Evolutionary conservation across 257 asterid genomes (phyloP).

Genomic region (Ophiorrhiza pumila): DNA sequence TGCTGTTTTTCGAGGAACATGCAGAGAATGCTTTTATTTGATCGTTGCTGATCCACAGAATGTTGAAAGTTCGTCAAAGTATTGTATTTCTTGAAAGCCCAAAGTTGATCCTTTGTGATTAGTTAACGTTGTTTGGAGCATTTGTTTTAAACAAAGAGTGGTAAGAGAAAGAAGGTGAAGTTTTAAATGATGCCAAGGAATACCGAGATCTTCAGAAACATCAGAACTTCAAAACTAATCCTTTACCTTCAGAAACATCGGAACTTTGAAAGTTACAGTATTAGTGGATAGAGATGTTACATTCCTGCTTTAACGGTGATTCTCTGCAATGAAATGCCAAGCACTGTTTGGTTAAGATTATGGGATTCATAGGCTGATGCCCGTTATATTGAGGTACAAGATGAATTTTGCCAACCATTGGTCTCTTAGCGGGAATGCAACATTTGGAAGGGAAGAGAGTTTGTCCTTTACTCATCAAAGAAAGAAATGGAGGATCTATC

Average conservation of each 20-base stretch:
- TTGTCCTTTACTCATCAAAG: background rate
- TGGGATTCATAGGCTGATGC: background rate
- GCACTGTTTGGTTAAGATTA: background rate
- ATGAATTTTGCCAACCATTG: background rate
- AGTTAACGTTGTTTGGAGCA: background rate
- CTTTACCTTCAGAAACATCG: background rate
- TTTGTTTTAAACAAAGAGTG: background rate
- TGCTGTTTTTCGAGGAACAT: background rate
- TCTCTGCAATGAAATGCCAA: background rate
- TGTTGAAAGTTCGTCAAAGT: background rate
- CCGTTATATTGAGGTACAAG: background rate
- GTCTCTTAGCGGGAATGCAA: background rate
- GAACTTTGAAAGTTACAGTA: background rate
- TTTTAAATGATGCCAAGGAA: background rate
- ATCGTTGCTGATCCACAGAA: background rate
- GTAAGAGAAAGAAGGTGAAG: background rate
- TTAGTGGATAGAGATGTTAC: background rate
- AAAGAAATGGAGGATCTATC: background rate
- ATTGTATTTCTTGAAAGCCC: background rate
- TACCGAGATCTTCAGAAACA: background rate
- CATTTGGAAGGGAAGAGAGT: background rate
- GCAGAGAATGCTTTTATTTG: background rate
- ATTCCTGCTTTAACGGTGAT: background rate
- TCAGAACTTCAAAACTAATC: background rate
- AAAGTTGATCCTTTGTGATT: background rate